phyloP scores from a whole-genome alignment of 2,329 filamentous ascomycete species.

The Penicillium sp. region DNA sequence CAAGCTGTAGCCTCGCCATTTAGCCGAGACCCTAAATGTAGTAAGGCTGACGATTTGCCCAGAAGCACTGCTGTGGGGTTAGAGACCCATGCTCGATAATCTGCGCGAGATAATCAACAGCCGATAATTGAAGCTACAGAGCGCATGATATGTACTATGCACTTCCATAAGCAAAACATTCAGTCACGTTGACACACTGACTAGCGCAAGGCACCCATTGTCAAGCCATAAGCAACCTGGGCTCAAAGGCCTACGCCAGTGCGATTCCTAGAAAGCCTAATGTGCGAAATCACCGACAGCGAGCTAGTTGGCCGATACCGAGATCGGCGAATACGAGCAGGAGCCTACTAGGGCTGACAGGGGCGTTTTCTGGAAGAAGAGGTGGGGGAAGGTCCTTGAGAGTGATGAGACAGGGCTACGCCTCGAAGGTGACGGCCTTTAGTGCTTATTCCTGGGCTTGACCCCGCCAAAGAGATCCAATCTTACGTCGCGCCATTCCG shows the following conservation, averaged over 20 bases:
- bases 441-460: constrained; percentile 17
- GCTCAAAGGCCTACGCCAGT: constrained; percentile 1
- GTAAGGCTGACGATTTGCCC: neutral
- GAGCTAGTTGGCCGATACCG: neutral
- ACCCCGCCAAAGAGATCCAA: constrained; percentile 1
- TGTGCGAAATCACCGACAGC: neutral
- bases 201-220: neutral
- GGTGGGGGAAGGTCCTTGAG: neutral
- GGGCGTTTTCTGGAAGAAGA: constrained; percentile 12
- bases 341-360: constrained; percentile 16
- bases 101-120: neutral
- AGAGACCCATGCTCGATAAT: neutral
- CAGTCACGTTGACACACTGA: neutral
- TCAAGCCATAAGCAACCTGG: neutral
- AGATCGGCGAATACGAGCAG: neutral
- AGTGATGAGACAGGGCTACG: neutral
- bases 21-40: neutral
- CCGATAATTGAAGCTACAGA: no score
- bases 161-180: neutral
- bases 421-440: constrained; percentile 7
- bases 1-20: neutral
- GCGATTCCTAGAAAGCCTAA: neutral
- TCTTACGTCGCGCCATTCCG: neutral
- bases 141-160: neutral
- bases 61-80: neutral